Conservation (phyloP, 2,329 filamentous ascomycete genomes). For the Aspergillus novofumigatus region DNA sequence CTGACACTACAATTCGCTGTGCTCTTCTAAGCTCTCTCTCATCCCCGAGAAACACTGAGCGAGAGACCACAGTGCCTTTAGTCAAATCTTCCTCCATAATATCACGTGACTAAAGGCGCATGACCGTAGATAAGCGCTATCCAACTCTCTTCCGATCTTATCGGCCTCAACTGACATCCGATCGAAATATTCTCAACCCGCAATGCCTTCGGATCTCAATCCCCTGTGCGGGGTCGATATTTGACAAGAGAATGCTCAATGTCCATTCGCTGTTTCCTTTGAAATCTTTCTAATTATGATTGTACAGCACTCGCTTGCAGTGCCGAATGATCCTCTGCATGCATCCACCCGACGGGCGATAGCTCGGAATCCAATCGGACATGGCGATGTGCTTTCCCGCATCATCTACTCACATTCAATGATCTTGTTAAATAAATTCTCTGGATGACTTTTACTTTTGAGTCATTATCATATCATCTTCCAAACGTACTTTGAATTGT, state of each 20-base stretch:
- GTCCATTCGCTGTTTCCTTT: not conserved
- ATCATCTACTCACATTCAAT: not conserved
- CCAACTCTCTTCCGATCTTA: constrained; percentile 15
- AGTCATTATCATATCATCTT: not conserved
- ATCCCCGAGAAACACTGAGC: too few relatives aligned
- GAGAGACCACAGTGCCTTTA: too few relatives aligned
- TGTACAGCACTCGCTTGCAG: not conserved
- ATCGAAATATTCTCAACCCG: constrained; percentile 2
- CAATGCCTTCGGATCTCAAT: constrained; percentile 5
- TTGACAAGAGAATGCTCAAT: not conserved
- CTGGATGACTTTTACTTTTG: not conserved
- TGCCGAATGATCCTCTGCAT: not conserved
- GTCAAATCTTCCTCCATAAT: not conserved
- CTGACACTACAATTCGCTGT: too few relatives aligned
- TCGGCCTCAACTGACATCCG: constrained; percentile 12
- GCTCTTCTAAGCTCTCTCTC: too few relatives aligned
- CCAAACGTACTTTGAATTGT: not conserved
- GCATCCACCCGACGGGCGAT: constrained; percentile 12
- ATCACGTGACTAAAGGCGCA: not conserved
- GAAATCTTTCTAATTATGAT: not conserved
- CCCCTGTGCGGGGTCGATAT: constrained; percentile 5
- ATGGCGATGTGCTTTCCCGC: not conserved
- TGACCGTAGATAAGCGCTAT: not conserved
- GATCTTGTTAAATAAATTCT: not conserved
- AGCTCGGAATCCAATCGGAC: constrained; percentile 13